Evolutionary conservation across 1,284 basidiomycete genomes (phyloP).

Genomic region (Cutaneotrichosporon daszewskae): DNA sequence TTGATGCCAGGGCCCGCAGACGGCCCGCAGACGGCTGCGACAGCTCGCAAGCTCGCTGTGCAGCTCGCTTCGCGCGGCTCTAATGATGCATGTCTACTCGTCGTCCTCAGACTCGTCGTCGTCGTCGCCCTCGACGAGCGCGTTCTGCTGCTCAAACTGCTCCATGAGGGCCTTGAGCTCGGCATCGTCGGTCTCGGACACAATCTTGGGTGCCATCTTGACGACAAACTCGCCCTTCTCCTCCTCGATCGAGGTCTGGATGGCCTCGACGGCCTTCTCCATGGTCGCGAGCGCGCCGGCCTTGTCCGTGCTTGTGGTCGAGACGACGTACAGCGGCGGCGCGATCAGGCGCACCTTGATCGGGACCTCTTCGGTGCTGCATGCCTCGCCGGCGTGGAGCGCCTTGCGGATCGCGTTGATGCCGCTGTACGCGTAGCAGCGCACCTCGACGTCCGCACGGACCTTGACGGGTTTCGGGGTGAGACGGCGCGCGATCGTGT

Average conservation of each 20-base stretch:
- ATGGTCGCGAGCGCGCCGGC: constrained; percentile 85
- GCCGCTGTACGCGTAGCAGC: constrained; percentile 94
- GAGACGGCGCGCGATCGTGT: constrained; percentile 87
- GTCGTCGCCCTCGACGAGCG: constrained; percentile 89
- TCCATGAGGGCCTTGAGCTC: constrained; percentile 93
- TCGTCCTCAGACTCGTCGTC: constrained; percentile 47
- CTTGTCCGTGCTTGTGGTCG: constrained; percentile 96
- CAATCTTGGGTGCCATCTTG: constrained; percentile 98
- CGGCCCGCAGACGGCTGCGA: no score
- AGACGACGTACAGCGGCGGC: constrained; percentile 91
- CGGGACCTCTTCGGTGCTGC: constrained; percentile 83
- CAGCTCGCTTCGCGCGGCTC: no score
- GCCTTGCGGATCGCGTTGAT: constrained; percentile 97
- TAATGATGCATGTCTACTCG: no score
- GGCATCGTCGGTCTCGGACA: constrained; percentile 93
- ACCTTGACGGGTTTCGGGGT: constrained; percentile 99
- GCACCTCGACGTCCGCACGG: constrained; percentile 94
- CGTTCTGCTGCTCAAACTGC: constrained; percentile 83
- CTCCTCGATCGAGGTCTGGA: constrained; percentile 75
- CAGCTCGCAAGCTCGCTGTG: no score
- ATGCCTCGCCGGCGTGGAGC: constrained; percentile 75
- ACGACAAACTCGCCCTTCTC: constrained; percentile 81
- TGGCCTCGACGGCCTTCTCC: constrained; percentile 87
- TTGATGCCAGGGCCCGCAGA: no score
- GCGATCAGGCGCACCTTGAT: constrained; percentile 97